phyloP scores from a whole-genome alignment of 306 rosid genomes.

The Vicia villosa region DNA sequence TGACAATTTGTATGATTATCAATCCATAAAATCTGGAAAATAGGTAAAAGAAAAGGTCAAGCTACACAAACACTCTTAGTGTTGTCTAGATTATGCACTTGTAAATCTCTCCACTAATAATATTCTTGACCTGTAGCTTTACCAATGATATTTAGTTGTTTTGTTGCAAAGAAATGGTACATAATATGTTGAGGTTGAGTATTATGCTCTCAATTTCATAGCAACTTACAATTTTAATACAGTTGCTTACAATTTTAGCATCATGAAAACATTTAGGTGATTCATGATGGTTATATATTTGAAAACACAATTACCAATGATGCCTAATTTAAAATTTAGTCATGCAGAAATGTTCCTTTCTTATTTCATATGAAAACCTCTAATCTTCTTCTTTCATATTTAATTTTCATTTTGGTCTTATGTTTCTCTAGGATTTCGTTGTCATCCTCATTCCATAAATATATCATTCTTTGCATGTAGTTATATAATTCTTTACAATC shows the following conservation, averaged over 20 bases:
- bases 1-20: constrained; percentile 44
- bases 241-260: not conserved
- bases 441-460: not conserved
- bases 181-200: too few relatives aligned
- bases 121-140: too few relatives aligned
- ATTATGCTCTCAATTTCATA: too few relatives aligned
- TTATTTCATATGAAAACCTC: not conserved
- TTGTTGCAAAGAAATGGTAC: too few relatives aligned
- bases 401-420: not conserved
- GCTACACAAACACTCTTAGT: too few relatives aligned
- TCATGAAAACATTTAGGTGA: not conserved
- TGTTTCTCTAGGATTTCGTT: not conserved
- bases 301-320: not conserved
- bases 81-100: too few relatives aligned
- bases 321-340: not conserved
- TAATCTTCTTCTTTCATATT: not conserved
- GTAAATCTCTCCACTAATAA: too few relatives aligned
- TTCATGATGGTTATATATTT: not conserved
- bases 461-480: constrained; percentile 5
- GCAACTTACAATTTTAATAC: too few relatives aligned
- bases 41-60: too few relatives aligned
- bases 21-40: constrained; percentile 45
- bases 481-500: too few relatives aligned
- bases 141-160: too few relatives aligned
- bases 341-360: not conserved